These are phyloP conservation scores for Pythium grandisporangium DNA, from an alignment of 352 stramenopile species.

Conservation along the genomic window DNA sequence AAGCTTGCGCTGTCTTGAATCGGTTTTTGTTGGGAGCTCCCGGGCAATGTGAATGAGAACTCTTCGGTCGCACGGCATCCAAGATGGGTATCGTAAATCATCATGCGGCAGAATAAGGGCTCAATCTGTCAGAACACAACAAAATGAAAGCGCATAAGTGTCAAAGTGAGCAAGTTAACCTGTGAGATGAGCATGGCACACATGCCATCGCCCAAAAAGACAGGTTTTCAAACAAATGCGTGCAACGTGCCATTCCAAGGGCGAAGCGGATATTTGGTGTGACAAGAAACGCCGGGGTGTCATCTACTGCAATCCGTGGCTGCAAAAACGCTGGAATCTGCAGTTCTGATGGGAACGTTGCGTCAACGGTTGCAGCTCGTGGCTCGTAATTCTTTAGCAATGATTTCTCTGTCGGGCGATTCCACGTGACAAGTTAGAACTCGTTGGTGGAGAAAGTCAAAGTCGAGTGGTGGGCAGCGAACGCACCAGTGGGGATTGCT, in stretches of 20 bases:
- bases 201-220: background rate
- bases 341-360: conserved; percentile 41
- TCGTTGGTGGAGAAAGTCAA: no score
- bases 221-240: background rate
- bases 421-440: no score
- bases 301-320: conserved; percentile 31
- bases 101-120: conserved; percentile 39
- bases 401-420: conserved; percentile 15
- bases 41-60: conserved; percentile 41
- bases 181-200: no score
- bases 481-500: no score
- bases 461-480: no score
- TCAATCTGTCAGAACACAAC: no score
- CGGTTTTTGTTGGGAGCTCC: conserved; percentile 3
- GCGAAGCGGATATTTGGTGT: conserved; percentile 29
- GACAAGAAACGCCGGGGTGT: conserved; percentile 39
- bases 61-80: conserved; percentile 54
- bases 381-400: conserved; percentile 64
- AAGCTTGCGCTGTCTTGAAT: background rate
- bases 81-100: conserved; percentile 52
- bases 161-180: no score
- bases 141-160: no score
- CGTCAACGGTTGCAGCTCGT: conserved; percentile 21
- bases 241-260: conserved; percentile 32
- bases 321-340: conserved; percentile 26